A percentile compares a stretch with the other conserved stretches of the same genome.
These are phyloP conservation scores for Canavalia gladiata DNA, from an alignment of 306 rosid genomes.

Conservation along the genomic window DNA sequence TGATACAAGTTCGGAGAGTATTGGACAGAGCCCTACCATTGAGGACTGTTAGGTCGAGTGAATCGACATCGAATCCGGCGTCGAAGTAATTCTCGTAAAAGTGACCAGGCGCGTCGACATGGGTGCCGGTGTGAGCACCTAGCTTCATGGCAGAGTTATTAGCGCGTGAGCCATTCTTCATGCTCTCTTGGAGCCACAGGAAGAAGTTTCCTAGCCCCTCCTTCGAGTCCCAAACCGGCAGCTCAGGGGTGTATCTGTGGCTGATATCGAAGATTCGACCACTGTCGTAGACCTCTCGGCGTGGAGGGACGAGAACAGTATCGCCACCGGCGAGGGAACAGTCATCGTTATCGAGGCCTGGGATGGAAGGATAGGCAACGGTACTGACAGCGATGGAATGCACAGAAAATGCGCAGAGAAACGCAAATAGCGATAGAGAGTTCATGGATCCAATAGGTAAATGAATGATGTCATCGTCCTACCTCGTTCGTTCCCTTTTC, in stretches of 20 bases:
- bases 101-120: constrained; percentile 88
- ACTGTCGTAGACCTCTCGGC: constrained; percentile 79
- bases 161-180: constrained; percentile 85
- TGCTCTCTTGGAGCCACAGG: constrained; percentile 72
- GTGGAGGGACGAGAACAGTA: constrained; percentile 58
- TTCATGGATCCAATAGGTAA: constrained; percentile 42
- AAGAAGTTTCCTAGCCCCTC: constrained; percentile 82
- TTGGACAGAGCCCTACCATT: constrained; percentile 58
- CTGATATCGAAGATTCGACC: constrained; percentile 77
- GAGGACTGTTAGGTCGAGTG: constrained; percentile 77
- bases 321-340: constrained; percentile 40
- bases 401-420: constrained; percentile 51
- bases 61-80: constrained; percentile 85
- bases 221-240: constrained; percentile 69
- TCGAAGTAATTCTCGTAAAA: constrained; percentile 80
- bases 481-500: neutral
- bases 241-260: constrained; percentile 59
- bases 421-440: constrained; percentile 6
- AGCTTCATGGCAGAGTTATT: constrained; percentile 71
- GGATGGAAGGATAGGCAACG: constrained; percentile 66
- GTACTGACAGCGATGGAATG: constrained; percentile 44
- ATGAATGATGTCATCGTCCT: neutral
- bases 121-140: constrained; percentile 84
- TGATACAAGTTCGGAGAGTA: neutral
- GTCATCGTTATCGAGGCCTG: constrained; percentile 56